phyloP scores from a whole-genome alignment of 331 rosid species.

The Phaseolus coccineus region DNA sequence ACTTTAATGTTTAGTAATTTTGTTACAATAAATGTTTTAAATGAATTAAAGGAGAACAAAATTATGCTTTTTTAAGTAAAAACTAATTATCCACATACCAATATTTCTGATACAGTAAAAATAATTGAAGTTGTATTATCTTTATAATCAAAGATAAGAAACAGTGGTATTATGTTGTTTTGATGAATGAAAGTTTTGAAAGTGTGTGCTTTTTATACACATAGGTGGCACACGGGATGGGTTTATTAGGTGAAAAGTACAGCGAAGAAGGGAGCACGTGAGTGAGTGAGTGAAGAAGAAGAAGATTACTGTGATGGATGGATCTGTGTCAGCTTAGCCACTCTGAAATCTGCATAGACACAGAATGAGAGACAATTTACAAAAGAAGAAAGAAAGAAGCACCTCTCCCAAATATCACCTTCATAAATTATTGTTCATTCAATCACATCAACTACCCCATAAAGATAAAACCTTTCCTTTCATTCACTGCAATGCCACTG shows the following conservation, averaged over 20 bases:
- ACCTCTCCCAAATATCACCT: background rate
- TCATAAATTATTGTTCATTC: background rate
- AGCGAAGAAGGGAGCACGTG: background rate
- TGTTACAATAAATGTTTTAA: too few relatives aligned
- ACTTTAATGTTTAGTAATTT: too few relatives aligned
- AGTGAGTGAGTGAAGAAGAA: background rate
- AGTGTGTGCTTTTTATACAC: background rate
- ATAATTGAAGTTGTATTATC: too few relatives aligned
- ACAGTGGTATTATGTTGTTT: too few relatives aligned
- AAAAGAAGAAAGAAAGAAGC: background rate
- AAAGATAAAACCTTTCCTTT: background rate
- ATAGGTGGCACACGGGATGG: background rate
- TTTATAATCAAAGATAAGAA: too few relatives aligned
- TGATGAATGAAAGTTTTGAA: too few relatives aligned
- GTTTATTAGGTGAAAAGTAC: background rate
- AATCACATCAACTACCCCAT: background rate
- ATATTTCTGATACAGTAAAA: too few relatives aligned
- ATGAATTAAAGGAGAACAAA: too few relatives aligned
- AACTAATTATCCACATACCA: too few relatives aligned
- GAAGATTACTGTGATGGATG: background rate
- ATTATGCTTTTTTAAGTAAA: too few relatives aligned
- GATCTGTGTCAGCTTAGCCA: background rate
- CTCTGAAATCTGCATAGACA: slow-evolving; percentile 29
- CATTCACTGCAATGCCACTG: background rate
- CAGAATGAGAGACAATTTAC: background rate